Evolutionary conservation across 306 rosid genomes (phyloP), one percentile per base, ranked within the genome.

Genomic region (Alnus rubra): DNA sequence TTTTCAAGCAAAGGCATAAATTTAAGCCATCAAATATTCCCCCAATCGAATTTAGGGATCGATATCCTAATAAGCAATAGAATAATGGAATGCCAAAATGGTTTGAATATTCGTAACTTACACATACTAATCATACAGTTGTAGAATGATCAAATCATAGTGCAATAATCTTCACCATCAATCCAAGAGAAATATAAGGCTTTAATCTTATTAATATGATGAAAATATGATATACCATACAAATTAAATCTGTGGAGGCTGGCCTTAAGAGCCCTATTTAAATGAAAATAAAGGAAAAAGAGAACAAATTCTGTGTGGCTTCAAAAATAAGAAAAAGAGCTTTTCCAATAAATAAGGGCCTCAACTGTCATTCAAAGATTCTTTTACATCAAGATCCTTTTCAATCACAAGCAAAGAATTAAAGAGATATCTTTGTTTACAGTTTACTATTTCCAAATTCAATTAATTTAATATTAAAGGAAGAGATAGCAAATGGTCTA

Each of bases 361-460:
- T 59, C 56, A 59, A 63, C 49, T 54, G 53, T 19, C 48, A 14
- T 79, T 52, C 81, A 79, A 76, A 73, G 74, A 79, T 14, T 73
- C 31, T 15, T 73, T 52, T 9, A 2, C n/a, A 53, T 59, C 78
- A 44, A 7, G 10, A 9, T 64, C 33, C 59, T 54, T 74, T 73
- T 63, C 47, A 31, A 81, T 51, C 33, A 53, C 69, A 63, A 76
- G 62, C 59, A 74, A 53, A 14, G 69, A 5, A n/a, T 30, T 31
- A 12, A 4, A 18, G 60, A 3, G 50, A 35, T 1, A 4, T 28
- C 31, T 39, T 33, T 18, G 16, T 42, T 73, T 37, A 5, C 54
- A 19, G 19, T 2, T 2, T 4, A 52, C 56, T 23, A 13, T 12
- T 54, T 74, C 18, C n/a, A 18, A 18, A 11, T 53, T 74, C 9